Evolutionary conservation across 1,139 yeast genomes (phyloP), one percentile per base, ranked within the genome.

Genomic region (Groenewaldozyma sp.): DNA sequence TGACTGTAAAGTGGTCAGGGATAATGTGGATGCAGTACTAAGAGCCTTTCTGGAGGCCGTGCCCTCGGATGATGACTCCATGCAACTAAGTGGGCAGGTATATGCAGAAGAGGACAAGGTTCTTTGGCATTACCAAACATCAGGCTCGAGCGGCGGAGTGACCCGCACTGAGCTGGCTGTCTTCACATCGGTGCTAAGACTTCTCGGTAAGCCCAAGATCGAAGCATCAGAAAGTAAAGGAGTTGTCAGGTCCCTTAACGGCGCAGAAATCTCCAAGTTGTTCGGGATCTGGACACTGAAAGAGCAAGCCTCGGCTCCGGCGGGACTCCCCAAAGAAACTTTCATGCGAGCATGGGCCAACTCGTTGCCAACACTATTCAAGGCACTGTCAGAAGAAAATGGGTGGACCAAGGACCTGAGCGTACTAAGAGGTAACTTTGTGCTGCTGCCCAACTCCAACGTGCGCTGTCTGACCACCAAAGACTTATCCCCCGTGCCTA

Each of bases 221-320:
- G 26, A 37, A 24, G 28, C 28, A 43, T 20, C 20, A 9, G 31
- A 29, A 17, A n/a, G 22, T 7, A 5, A 14, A 4, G 22, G 11
- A 14, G 62, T 16, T 6, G 13, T 16, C 17, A 7, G 11, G 55
- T 47, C 49, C 29, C 47, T 78, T 24, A 63, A 74, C 45, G 62
- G 64, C 44, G 49, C 49, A 2, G 59, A 55, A 29, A 65, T 78
- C 2, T 68, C 79, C 1, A 55, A 56, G 38, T 80, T 84, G 80
- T 74, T 71, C 53, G 93, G 88, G 1, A 56, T 73, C 2, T 65
- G 69, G 40, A 65, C 78, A 0, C 62, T 83, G 37, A 63, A 54
- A 47, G 60, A 52, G 44, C 61, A 53, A 48, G 69, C 64, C 11
- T 19, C 17, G 19, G 44, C 55, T 3, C 41, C 46, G 3, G 51